Base-by-base conservation (phyloP, 1,284 basidiomycete species). In the Volvariella surrecta region DNA sequence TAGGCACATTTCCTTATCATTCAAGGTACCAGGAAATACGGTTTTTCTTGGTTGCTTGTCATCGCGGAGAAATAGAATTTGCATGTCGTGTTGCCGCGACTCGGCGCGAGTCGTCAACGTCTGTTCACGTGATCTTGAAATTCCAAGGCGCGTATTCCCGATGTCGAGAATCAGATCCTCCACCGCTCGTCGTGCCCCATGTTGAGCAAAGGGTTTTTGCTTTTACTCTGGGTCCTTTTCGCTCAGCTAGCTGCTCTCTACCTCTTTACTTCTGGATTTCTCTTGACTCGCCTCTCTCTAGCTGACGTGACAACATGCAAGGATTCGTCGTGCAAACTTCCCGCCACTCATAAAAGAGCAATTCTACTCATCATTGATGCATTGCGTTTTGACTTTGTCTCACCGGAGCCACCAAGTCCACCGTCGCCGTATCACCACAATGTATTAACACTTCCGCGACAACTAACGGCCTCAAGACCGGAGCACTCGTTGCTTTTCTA, bases 321-420 rank as follows among this genome's bases (percentile, higher is more conserved):
- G 0, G 57, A 66, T 20, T 63, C 70, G 7, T 54, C 56, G 15
- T 78, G 74, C 46, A 70, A 68, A 1, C 58, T 89, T 1, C 58
- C 68, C 0, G 66, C 79, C 0, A 87, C 83, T 0, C 88, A 93
- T 64, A 73, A 73, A 50, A 80, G 87, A 51, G 85, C 88, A 6
- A 73, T 99, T 24, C 50, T 98, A 22, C 71, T 98, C 53, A 78
- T 98, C 46, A 88, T 99, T 50, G 96, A 99, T 61, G 80, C 96
- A 0, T 73, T 99, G 15, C 82, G 96, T 1, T 96, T 92, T 57
- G 95, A 99, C 65, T 99, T 98, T 59, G 67, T 99, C 43, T 78
- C 91, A 0, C 81, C 86, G 1, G 58, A 83, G 42, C 77, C 82
- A 0, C 76, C 77, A 1, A 54, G 56, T 11, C 83, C 78, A 9